Conservation (phyloP, 176 grass and related monocot species). For the Oropetium thomaeum region DNA sequence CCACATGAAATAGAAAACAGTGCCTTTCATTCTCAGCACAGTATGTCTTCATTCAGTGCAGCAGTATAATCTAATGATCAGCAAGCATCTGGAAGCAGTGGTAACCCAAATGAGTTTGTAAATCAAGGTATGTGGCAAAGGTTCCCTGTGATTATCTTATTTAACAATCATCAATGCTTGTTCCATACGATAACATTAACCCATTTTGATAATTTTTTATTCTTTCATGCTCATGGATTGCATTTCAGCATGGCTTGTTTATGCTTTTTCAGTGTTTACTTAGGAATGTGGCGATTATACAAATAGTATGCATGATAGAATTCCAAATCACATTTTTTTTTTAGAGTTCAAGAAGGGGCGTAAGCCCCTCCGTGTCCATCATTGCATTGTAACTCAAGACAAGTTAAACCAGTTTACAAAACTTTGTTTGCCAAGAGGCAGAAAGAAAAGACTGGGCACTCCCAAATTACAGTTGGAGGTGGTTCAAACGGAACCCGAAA, state of each 20-base stretch:
- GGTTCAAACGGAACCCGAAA: too few species aligned
- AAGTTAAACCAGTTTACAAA: too few species aligned
- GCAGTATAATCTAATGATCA: constrained; percentile 53
- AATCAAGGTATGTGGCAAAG: constrained; percentile 68
- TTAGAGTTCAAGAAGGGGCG: too few species aligned
- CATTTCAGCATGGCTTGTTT: neutral
- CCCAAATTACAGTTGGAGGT: too few species aligned
- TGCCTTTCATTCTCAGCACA: constrained; percentile 69
- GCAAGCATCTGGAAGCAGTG: constrained; percentile 66
- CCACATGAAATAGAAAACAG: constrained; percentile 79
- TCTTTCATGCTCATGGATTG: neutral
- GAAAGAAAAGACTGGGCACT: too few species aligned
- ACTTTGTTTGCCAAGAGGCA: too few species aligned
- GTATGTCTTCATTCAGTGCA: constrained; percentile 89
- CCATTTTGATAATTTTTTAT: neutral
- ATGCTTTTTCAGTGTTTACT: neutral
- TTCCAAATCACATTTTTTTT: neutral
- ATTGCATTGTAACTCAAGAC: too few species aligned
- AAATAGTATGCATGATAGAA: neutral
- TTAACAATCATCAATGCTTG: neutral
- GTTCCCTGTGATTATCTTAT: neutral
- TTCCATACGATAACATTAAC: neutral
- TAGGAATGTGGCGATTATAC: neutral
- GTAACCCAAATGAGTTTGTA: constrained; percentile 66
- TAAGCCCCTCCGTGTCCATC: too few species aligned